Conservation (phyloP, 768 basidiomycete genomes). For the Rossbeevera mucosa region DNA sequence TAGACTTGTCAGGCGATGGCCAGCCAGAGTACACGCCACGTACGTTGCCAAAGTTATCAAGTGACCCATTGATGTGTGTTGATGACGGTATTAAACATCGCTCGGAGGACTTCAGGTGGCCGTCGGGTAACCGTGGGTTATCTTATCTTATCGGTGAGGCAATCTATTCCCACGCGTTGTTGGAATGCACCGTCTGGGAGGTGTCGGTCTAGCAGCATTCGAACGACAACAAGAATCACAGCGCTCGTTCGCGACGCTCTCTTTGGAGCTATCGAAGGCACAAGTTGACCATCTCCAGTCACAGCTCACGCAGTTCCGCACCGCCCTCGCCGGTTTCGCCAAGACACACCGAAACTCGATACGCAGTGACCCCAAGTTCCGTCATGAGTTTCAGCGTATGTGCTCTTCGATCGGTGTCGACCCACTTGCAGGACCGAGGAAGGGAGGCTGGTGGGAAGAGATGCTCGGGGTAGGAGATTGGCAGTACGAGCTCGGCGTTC, state of each 20-base stretch:
- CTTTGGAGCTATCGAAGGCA: background rate
- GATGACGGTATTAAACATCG: background rate
- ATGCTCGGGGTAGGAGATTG: conserved; percentile 73
- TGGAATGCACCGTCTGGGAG: background rate
- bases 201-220: background rate
- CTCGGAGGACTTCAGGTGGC: background rate
- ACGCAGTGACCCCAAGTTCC: background rate
- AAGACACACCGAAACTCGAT: background rate
- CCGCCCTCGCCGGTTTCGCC: background rate
- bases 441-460: background rate
- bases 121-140: conserved; percentile 2
- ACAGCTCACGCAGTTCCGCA: background rate
- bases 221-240: background rate
- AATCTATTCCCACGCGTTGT: background rate
- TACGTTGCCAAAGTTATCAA: conserved; percentile 87
- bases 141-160: conserved; percentile 14
- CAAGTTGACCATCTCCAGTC: background rate
- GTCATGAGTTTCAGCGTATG: background rate
- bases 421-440: background rate
- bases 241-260: background rate
- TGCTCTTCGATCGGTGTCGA: background rate
- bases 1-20: conserved; percentile 1
- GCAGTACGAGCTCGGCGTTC: conserved; percentile 94
- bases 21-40: conserved; percentile 21
- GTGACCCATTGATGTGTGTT: conserved; percentile 57